Evolutionary conservation across 2,329 filamentous ascomycete genomes (phyloP).

Genomic region (Aspergillus pseudoviridinutans): DNA sequence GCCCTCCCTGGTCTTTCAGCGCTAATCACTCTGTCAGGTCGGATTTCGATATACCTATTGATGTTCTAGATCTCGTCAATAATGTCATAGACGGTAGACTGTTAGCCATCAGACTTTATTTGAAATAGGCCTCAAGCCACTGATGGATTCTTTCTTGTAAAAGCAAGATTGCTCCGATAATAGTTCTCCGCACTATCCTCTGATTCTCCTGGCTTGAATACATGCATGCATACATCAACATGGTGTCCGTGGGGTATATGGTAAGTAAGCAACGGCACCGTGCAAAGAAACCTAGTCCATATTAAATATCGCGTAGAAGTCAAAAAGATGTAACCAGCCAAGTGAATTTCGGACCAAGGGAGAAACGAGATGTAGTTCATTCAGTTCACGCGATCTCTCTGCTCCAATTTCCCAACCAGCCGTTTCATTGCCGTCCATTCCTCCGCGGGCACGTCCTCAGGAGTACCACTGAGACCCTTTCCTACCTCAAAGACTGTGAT

Average conservation of each 20-base stretch:
- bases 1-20: background rate
- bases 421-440: slow-evolving; percentile 95
- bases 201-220: slow-evolving; percentile 9
- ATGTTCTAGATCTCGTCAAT: background rate
- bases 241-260: slow-evolving; percentile 24
- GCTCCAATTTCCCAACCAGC: slow-evolving; percentile 71
- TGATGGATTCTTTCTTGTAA: background rate
- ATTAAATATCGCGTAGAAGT: slow-evolving; percentile 6
- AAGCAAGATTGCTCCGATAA: slow-evolving; percentile 3
- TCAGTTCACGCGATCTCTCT: slow-evolving; percentile 35
- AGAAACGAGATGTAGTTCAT: background rate
- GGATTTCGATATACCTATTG: slow-evolving; percentile 35
- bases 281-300: slow-evolving; percentile 13
- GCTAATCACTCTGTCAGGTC: slow-evolving; percentile 13
- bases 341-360: slow-evolving; percentile 2
- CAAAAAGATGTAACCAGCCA: slow-evolving; percentile 1
- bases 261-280: slow-evolving; percentile 18
- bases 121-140: background rate
- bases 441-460: slow-evolving; percentile 75
- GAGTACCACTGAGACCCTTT: slow-evolving; percentile 70
- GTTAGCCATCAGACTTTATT: background rate
- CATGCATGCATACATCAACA: slow-evolving; percentile 18
- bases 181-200: slow-evolving; percentile 1
- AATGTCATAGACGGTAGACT: background rate
- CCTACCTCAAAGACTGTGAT: slow-evolving; percentile 88